Evolutionary conservation across 257 asterid genomes (phyloP).

Genomic region (Leptodermis oblonga): DNA sequence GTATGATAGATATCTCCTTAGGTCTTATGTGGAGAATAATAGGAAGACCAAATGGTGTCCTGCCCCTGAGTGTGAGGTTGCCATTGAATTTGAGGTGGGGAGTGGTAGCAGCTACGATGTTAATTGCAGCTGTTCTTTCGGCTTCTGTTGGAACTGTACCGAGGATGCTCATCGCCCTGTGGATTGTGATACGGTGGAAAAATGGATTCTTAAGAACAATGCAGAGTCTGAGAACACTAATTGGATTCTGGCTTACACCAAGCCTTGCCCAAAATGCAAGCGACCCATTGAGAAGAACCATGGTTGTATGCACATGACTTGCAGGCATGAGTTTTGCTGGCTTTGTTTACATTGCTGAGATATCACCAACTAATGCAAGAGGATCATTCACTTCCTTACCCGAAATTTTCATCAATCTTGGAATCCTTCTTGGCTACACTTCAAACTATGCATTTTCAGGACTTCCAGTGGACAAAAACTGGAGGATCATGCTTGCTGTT

Average conservation of each 20-base stretch:
- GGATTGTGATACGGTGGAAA: constrained; percentile 84
- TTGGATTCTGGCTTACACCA: constrained; percentile 97
- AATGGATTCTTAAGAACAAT: constrained; percentile 88
- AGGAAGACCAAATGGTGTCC: constrained; percentile 98
- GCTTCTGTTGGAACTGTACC: constrained; percentile 93
- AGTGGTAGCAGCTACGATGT: constrained; percentile 91
- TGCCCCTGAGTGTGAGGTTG: constrained; percentile 88
- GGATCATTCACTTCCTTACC: constrained; percentile 67
- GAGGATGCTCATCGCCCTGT: constrained; percentile 99
- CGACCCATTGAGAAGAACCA: constrained; percentile 97
- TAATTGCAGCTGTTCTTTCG: constrained; percentile 66
- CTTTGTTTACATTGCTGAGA: constrained; percentile 62
- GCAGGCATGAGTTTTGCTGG: constrained; percentile 54
- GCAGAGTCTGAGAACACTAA: constrained; percentile 98
- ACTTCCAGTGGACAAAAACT: constrained; percentile 45
- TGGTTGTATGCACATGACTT: constrained; percentile 99
- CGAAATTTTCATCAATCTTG: constrained; percentile 53
- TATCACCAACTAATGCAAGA: constrained; percentile 44
- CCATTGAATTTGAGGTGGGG: constrained; percentile 73
- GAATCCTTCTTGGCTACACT: constrained; percentile 61
- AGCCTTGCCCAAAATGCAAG: constrained; percentile 99
- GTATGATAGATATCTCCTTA: constrained; percentile 67
- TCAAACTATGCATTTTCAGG: constrained; percentile 61
- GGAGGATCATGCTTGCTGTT: constrained; percentile 70
- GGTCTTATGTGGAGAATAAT: no score